Evolutionary conservation across 2,329 filamentous ascomycete genomes (phyloP).

Genomic region (Dactylellina drechsleri): DNA sequence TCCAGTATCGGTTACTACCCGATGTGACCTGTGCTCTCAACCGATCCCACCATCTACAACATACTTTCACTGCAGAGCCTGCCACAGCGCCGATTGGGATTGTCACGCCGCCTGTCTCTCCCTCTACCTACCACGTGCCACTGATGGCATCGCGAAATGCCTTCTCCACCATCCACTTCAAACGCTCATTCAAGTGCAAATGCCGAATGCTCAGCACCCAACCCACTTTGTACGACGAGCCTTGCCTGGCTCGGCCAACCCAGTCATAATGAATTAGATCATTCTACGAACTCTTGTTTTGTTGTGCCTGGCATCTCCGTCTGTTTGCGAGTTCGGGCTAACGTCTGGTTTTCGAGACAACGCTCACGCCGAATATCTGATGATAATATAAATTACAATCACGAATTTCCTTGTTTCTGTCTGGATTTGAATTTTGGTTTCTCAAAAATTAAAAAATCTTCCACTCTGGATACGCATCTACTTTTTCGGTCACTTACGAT

Average conservation of each 20-base stretch:
- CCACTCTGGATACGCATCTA: neutral
- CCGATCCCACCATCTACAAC: conserved; percentile 38
- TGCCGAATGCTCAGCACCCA: conserved; percentile 40
- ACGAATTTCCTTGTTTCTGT: too few relatives aligned
- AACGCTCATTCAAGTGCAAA: conserved; percentile 43
- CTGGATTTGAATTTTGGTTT: too few relatives aligned
- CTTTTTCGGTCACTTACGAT: neutral
- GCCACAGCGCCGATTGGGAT: conserved; percentile 44
- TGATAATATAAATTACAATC: neutral
- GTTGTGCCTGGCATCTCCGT: too few relatives aligned
- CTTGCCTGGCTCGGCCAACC: conserved; percentile 12
- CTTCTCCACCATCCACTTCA: conserved; percentile 40
- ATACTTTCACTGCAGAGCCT: conserved; percentile 44
- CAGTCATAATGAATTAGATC: too few relatives aligned
- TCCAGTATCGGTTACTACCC: conserved; percentile 48
- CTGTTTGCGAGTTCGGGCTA: too few relatives aligned
- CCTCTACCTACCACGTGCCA: conserved; percentile 14
- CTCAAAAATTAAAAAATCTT: neutral
- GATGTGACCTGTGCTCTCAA: conserved; percentile 50
- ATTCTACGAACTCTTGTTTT: neutral
- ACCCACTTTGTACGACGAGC: conserved; percentile 41
- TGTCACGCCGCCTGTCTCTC: conserved; percentile 35
- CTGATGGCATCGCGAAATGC: conserved; percentile 41
- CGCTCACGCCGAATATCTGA: too few relatives aligned
- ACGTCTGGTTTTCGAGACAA: neutral